Conservation (phyloP, 179 eudicot genomes). For the Silene coronaria region DNA sequence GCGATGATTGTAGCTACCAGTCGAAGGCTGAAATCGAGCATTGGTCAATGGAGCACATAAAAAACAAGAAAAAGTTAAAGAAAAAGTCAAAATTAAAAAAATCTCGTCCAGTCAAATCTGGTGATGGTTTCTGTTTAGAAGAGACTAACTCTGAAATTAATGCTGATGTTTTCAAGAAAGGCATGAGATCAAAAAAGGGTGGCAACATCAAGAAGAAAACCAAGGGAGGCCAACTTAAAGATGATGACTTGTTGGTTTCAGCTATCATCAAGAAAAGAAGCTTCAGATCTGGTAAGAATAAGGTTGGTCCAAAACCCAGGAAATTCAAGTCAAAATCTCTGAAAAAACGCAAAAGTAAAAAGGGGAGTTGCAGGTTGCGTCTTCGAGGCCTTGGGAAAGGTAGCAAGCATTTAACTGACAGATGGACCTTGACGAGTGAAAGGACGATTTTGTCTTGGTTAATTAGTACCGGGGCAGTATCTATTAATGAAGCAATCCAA, state of each 20-base stretch:
- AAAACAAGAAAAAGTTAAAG: slow-evolving; percentile 16
- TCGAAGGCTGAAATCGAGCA: slow-evolving; percentile 18
- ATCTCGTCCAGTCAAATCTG: not conserved
- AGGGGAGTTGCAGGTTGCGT: slow-evolving; percentile 81
- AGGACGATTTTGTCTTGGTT: slow-evolving; percentile 91
- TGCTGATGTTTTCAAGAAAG: slow-evolving; percentile 25
- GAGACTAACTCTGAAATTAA: slow-evolving; percentile 15
- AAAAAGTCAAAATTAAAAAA: slow-evolving; percentile 17
- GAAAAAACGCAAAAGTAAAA: slow-evolving; percentile 58
- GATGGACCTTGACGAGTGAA: slow-evolving; percentile 43
- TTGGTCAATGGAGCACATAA: slow-evolving; percentile 16
- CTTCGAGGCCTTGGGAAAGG: slow-evolving; percentile 61
- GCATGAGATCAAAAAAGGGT: slow-evolving; percentile 18
- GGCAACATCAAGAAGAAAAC: slow-evolving; percentile 35
- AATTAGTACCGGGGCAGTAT: slow-evolving; percentile 47
- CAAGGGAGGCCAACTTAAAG: slow-evolving; percentile 45
- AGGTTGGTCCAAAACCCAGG: slow-evolving; percentile 23
- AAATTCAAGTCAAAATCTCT: slow-evolving; percentile 34
- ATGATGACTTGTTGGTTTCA: slow-evolving; percentile 70
- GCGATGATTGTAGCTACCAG: slow-evolving; percentile 8
- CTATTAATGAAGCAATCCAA: slow-evolving; percentile 59
- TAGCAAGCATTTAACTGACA: slow-evolving; percentile 44
- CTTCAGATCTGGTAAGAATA: slow-evolving; percentile 30
- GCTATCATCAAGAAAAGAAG: slow-evolving; percentile 57
- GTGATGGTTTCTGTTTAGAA: slow-evolving; percentile 14